These are phyloP conservation scores for Ogataea kodamae DNA, from an alignment of 805 yeast species.

Conservation along the genomic window DNA sequence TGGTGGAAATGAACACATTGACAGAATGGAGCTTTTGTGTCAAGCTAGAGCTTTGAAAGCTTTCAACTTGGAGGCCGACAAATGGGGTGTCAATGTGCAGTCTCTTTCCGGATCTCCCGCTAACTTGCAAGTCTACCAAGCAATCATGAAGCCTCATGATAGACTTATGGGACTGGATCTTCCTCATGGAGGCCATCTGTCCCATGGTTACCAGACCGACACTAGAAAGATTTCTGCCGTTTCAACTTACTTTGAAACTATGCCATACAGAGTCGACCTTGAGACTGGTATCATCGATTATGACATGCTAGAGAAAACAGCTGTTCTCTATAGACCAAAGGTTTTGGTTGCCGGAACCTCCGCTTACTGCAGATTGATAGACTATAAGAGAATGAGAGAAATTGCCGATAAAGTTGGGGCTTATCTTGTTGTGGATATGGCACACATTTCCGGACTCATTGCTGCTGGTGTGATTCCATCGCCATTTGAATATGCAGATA, in stretches of 20 bases:
- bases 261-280: slow-evolving; percentile 95
- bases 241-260: slow-evolving; percentile 94
- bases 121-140: slow-evolving; percentile 93
- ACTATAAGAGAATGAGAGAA: slow-evolving; percentile 92
- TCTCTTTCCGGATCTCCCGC: slow-evolving; percentile 97
- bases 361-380: slow-evolving; percentile 95
- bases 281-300: slow-evolving; percentile 94
- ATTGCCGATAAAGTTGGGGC: slow-evolving; percentile 98
- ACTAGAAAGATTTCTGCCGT: slow-evolving; percentile 91
- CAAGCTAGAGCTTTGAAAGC: slow-evolving; percentile 94
- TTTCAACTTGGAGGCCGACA: slow-evolving; percentile 69
- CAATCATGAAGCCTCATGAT: slow-evolving; percentile 91
- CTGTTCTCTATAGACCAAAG: slow-evolving; percentile 91
- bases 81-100: slow-evolving; percentile 99
- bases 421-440: slow-evolving; percentile 95
- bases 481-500: slow-evolving; percentile 95
- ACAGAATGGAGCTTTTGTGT: slow-evolving; percentile 87
- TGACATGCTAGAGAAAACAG: slow-evolving; percentile 89
- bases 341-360: slow-evolving; percentile 97
- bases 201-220: slow-evolving; percentile 97
- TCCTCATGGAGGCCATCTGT: slow-evolving; percentile 98
- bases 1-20: slow-evolving; percentile 97
- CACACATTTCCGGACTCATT: slow-evolving; percentile 93
- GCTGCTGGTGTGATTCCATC: slow-evolving; percentile 95
- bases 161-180: slow-evolving; percentile 97